Percentiles rank a stretch among this genome's conserved stretches.
phyloP scores from a whole-genome alignment of 2,329 filamentous ascomycete genomes.

The Paecilomyces sp. region DNA sequence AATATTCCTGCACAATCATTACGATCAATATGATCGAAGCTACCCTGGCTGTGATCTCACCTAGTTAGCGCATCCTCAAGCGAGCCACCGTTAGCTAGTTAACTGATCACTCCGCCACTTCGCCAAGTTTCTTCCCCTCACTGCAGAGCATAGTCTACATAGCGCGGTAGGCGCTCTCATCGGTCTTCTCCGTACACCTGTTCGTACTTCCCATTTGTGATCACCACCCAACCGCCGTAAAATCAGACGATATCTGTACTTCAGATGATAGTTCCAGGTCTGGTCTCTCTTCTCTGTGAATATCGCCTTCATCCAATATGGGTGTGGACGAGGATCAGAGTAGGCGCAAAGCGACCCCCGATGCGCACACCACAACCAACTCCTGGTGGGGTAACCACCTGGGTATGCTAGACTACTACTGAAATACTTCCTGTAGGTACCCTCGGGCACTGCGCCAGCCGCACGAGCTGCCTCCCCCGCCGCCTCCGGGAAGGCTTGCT shows the following conservation, averaged over 20 bases:
- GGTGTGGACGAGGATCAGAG: background rate
- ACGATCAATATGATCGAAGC: no score
- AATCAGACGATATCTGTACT: background rate
- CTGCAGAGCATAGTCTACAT: background rate
- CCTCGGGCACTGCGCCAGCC: background rate
- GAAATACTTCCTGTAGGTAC: background rate
- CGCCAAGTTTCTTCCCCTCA: background rate
- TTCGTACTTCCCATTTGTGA: background rate
- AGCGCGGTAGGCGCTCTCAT: background rate
- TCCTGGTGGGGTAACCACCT: background rate
- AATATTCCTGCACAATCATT: no score
- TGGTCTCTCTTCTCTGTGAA: background rate
- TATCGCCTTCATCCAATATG: background rate
- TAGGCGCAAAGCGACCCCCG: background rate
- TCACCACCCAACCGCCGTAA: background rate
- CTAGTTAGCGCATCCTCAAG: background rate
- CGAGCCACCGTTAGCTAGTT: background rate
- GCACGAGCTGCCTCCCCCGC: background rate
- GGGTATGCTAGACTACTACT: background rate
- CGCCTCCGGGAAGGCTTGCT: background rate
- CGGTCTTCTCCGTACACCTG: background rate
- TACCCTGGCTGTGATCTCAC: background rate
- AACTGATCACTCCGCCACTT: background rate
- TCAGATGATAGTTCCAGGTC: background rate
- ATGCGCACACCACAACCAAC: background rate